phyloP scores from a whole-genome alignment of 2,329 filamentous ascomycete species.

The Beauveria rudraprayagi region DNA sequence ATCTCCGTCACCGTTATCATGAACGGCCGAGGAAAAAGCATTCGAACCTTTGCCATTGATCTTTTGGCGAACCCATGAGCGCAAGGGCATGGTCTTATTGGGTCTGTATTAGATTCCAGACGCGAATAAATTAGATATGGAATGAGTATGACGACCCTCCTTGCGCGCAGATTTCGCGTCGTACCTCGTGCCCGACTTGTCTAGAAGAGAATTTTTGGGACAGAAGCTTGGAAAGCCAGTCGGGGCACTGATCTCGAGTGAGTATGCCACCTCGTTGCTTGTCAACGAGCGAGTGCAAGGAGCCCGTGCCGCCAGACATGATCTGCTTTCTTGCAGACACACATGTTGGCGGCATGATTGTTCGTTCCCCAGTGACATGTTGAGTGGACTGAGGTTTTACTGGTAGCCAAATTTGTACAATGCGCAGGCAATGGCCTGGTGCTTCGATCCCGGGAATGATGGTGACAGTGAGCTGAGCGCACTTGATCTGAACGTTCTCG shows the following conservation, averaged over 20 bases:
- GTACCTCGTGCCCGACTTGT: constrained; percentile 16
- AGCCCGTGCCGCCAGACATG: constrained; percentile 19
- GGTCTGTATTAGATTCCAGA: constrained; percentile 25
- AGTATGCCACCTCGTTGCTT: constrained; percentile 21
- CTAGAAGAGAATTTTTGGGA: constrained; percentile 9
- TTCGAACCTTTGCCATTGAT: too few species aligned
- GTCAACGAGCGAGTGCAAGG: constrained; percentile 16
- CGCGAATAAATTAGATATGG: constrained; percentile 27
- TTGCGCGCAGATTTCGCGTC: constrained; percentile 30
- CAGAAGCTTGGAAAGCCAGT: constrained; percentile 14
- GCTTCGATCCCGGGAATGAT: constrained; percentile 53
- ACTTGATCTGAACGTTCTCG: constrained; percentile 42
- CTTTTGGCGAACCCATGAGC: too few species aligned
- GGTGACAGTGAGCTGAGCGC: constrained; percentile 47
- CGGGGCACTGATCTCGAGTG: constrained; percentile 8
- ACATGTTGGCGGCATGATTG: constrained; percentile 18
- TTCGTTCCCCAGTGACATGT: constrained; percentile 22
- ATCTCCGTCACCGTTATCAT: too few species aligned
- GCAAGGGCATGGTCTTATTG: constrained; percentile 15
- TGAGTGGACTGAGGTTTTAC: constrained; percentile 38
- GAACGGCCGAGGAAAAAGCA: too few species aligned
- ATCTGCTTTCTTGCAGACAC: constrained; percentile 18
- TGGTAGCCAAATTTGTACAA: constrained; percentile 45
- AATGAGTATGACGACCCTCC: constrained; percentile 21
- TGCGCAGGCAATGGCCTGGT: constrained; percentile 47